Evolutionary conservation across 1,139 yeast species (phyloP).

Genomic region (Geotrichum europaeum): DNA sequence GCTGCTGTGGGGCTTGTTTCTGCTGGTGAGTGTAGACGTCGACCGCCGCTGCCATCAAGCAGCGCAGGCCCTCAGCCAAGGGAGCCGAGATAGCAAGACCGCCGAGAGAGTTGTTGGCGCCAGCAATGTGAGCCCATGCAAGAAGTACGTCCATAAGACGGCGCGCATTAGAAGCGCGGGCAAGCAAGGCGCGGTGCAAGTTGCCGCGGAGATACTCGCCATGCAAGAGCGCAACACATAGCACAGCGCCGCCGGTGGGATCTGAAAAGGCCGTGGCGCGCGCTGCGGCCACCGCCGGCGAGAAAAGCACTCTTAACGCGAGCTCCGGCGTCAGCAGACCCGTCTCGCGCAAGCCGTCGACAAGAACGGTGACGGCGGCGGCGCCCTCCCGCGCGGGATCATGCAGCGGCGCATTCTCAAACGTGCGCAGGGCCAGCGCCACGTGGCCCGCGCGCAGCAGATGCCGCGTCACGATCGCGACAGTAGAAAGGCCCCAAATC

Average conservation of each 20-base stretch:
- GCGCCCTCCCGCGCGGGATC: constrained; percentile 11
- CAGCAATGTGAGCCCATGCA: constrained; percentile 25
- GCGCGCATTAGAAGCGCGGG: constrained; percentile 14
- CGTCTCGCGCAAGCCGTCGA: constrained; percentile 16
- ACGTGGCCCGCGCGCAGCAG: constrained; percentile 22
- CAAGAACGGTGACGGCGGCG: constrained; percentile 19
- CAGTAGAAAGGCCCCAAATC: constrained; percentile 33
- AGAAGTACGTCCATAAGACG: constrained; percentile 23
- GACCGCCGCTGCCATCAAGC: background rate
- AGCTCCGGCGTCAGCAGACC: constrained; percentile 10
- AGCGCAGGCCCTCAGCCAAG: constrained; percentile 15
- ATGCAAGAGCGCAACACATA: constrained; percentile 23
- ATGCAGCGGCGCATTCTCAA: constrained; percentile 9
- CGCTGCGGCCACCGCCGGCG: constrained; percentile 14
- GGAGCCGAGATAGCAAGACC: constrained; percentile 24
- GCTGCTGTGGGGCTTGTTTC: background rate
- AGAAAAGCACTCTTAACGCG: background rate
- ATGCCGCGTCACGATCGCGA: constrained; percentile 23
- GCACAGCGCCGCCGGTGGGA: constrained; percentile 22
- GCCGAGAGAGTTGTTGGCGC: constrained; percentile 22
- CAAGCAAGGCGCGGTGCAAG: background rate
- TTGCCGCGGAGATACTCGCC: constrained; percentile 9
- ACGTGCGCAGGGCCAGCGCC: constrained; percentile 23
- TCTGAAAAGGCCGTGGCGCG: constrained; percentile 23
- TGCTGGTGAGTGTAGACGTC: background rate